phyloP scores from a whole-genome alignment of 2,329 filamentous ascomycete species.

The Aspergillus oerlinghausenensis region DNA sequence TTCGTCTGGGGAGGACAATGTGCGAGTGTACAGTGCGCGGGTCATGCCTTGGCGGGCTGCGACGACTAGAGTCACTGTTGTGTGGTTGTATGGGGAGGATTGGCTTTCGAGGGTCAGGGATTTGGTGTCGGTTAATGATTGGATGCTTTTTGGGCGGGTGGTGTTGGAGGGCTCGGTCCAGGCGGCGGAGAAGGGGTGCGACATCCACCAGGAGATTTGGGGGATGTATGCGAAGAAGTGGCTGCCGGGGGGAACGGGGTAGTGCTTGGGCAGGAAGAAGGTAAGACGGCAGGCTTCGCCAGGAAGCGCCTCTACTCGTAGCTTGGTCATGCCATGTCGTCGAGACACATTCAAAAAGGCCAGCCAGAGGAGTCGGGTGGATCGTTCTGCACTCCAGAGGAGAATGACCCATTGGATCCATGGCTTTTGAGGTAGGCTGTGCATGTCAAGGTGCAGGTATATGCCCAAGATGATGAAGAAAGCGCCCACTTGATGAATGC shows the following conservation, averaged over 20 bases:
- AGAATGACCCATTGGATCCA: conserved; percentile 34
- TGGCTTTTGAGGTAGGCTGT: conserved; percentile 38
- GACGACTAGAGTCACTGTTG: conserved; percentile 53
- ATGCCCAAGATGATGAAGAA: conserved; percentile 41
- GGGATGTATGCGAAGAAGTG: conserved; percentile 61
- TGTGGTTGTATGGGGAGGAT: conserved; percentile 7
- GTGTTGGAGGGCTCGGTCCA: conserved; percentile 29
- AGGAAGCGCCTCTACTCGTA: conserved; percentile 56
- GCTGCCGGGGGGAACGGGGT: conserved; percentile 51
- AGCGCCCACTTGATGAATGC: conserved; percentile 44
- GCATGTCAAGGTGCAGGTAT: conserved; percentile 41
- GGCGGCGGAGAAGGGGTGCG: conserved; percentile 46
- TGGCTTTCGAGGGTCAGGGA: background rate
- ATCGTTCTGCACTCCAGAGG: conserved; percentile 42
- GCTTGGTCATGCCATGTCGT: conserved; percentile 45
- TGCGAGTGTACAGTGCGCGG: conserved; percentile 55
- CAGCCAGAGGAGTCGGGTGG: conserved; percentile 46
- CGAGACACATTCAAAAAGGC: conserved; percentile 51
- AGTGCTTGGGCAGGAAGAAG: conserved; percentile 53
- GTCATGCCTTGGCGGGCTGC: conserved; percentile 59
- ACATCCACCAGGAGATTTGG: conserved; percentile 43
- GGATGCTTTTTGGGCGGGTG: conserved; percentile 28
- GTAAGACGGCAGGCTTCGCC: conserved; percentile 58
- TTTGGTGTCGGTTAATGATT: conserved; percentile 15
- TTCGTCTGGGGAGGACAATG: conserved; percentile 45